Base-by-base conservation (phyloP, 495 filamentous ascomycete genomes). In the Xylaria castorea region DNA sequence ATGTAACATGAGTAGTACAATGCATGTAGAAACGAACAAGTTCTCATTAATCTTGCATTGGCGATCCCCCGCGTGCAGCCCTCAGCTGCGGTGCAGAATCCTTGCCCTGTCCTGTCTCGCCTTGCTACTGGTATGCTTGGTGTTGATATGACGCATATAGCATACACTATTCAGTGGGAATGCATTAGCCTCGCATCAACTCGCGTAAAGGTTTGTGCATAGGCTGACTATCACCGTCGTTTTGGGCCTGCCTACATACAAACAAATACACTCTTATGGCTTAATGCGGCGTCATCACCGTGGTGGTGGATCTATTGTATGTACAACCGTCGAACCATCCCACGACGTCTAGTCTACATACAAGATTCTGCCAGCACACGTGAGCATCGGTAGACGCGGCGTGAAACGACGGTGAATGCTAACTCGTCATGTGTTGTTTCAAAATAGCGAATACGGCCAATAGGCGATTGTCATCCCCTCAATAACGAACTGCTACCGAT, bases 391-490 rank as follows among this genome's bases (percentile, higher is more conserved):
- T n/a, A 46, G 36, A 69, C 53, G 53, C 36, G 51, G 25, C 32
- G 51, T 60, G 67, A 48, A 69, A 69, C 67, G 18, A 48, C 66
- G 66, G 66, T 16, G 50, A 68, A 68, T 42, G 34, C 50, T 57
- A 57, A n/a, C 66, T 44, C 66, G 42, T 68, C 50, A 44, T 27
- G 66, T 55, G 32, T 68, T 68, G 66, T 68, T 68, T 68, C 66
- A 68, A 55, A 14, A 40, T 57, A 36, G 46, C 38, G 50, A 55
- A 57, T 30, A 68, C 12, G 50, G 16, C 66, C 66, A 68, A 68
- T 68, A n/a, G 66, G 66, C 32, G 48, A 57, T 20, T 48, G 11
- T 38, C 2, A 53, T 60, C 53, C 53, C 38, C 51, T 60, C 66
- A 46, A 27, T 12, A 12, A 50, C 40, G 8, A 36, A 44, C 66